Evolutionary conservation across 2,329 filamentous ascomycete genomes (phyloP).

Genomic region (Fusarium verticillioides): DNA sequence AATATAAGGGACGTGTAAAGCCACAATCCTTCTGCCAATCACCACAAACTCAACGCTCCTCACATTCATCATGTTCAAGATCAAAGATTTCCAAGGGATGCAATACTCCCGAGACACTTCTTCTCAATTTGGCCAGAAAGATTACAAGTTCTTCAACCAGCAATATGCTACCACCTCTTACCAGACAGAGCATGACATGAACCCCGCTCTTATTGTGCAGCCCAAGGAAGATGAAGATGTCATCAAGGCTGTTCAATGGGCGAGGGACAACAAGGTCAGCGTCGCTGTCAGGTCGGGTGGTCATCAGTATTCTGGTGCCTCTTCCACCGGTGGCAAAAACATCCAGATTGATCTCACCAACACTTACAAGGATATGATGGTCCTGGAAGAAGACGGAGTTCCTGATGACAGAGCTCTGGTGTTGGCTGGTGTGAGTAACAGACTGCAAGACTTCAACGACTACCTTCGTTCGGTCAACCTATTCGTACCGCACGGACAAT

Average conservation of each 20-base stretch:
- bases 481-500: slow-evolving; percentile 60
- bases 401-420: slow-evolving; percentile 50
- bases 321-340: slow-evolving; percentile 55
- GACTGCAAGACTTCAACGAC: slow-evolving; percentile 55
- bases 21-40: not conserved
- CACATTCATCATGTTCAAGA: slow-evolving; percentile 29
- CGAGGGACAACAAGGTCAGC: slow-evolving; percentile 52
- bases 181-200: slow-evolving; percentile 54
- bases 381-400: slow-evolving; percentile 32
- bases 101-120: slow-evolving; percentile 38
- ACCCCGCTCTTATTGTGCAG: slow-evolving; percentile 57
- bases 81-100: slow-evolving; percentile 38
- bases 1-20: not conserved
- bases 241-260: slow-evolving; percentile 52
- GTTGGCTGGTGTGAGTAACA: slow-evolving; percentile 55
- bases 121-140: slow-evolving; percentile 1
- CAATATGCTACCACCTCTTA: slow-evolving; percentile 59
- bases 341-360: slow-evolving; percentile 59
- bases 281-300: slow-evolving; percentile 60
- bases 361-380: slow-evolving; percentile 48
- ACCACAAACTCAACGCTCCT: not conserved
- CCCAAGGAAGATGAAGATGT: slow-evolving; percentile 58
- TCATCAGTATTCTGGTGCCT: slow-evolving; percentile 62
- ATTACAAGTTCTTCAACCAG: slow-evolving; percentile 39
- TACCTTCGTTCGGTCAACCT: slow-evolving; percentile 54